Percentiles rank a stretch among this genome's conserved stretches.
These are phyloP conservation scores for Alternaria conjuncta DNA, from an alignment of 2,329 filamentous ascomycete species.

Conservation along the genomic window DNA sequence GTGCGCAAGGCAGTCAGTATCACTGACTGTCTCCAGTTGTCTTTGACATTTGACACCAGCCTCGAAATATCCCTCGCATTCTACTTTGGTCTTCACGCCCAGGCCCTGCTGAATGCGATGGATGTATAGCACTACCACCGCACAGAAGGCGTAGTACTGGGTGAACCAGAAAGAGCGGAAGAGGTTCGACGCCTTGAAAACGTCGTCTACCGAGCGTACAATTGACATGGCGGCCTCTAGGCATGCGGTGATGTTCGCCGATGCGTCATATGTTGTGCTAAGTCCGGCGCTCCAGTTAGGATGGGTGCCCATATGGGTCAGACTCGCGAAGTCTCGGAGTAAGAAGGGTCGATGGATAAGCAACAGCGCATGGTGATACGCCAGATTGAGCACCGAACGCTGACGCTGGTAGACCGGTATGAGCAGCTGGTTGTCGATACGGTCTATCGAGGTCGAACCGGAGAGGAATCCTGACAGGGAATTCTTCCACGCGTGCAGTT, in stretches of 20 bases:
- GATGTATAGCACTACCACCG: conserved; percentile 61
- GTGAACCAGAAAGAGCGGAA: conserved; percentile 61
- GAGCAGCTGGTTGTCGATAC: conserved; percentile 52
- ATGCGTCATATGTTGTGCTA: conserved; percentile 23
- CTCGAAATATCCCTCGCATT: conserved; percentile 57
- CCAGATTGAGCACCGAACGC: conserved; percentile 60
- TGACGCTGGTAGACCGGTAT: conserved; percentile 61
- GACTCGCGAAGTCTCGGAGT: conserved; percentile 51
- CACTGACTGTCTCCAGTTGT: conserved; percentile 38
- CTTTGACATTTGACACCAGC: conserved; percentile 52
- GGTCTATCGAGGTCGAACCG: conserved; percentile 45
- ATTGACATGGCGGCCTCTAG: conserved; percentile 56
- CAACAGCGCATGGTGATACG: conserved; percentile 63
- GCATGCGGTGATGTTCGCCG: conserved; percentile 52
- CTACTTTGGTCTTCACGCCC: conserved; percentile 53
- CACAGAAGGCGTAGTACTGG: conserved; percentile 62
- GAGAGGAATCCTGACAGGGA: conserved; percentile 53
- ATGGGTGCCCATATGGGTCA: conserved; percentile 40
- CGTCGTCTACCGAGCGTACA: conserved; percentile 53
- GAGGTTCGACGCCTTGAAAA: conserved; percentile 49
- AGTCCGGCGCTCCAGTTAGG: conserved; percentile 17
- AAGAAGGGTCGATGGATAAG: conserved; percentile 63
- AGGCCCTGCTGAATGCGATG: conserved; percentile 60
- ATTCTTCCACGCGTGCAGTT: conserved; percentile 55
- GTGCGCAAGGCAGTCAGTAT: conserved; percentile 45